Base-by-base conservation (phyloP, 371 early-diverging fungal species). In the Rhizopus delemar region DNA sequence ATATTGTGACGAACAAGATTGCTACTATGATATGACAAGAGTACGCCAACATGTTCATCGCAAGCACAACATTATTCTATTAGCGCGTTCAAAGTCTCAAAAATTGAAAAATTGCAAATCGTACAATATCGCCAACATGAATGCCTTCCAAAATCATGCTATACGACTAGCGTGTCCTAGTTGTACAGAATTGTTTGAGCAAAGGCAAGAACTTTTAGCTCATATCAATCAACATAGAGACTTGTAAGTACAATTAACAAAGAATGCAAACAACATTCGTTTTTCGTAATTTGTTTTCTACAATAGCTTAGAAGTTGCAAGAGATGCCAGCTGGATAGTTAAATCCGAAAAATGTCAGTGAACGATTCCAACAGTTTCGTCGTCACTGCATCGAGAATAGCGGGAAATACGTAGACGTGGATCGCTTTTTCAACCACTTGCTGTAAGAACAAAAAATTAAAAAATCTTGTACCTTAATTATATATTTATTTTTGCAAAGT, bases 31-130 rank as follows among this genome's bases (percentile, higher is more conserved):
- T 50, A 50, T 50, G 50, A 50, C 50, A 50, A 50, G 50, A 31
- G 50, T 50, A 50, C 50, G 50, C 50, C 50, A 50, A 29, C 50
- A 50, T 50, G 50, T 50, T 50, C 50, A 50, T 12, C 50, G 50
- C 16, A 50, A 50, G 50, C 50, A 50, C 50, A 31, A 50, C 31
- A 50, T 50, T 50, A 50, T 50, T 50, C 28, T 50, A 50, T 15
- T 50, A 31, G 8, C 50, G 50, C 50, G 50, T 50, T 50, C 50
- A 50, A 50, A 50, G 50, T 50, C 16, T 50, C 50, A 50, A 31
- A 50, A 50, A 50, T 3, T 50, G 28, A 50, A 50, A 50, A 50
- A 50, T 29, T 22, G 50, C 31, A 50, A 50, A 50, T 29, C 50
- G 11, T 50, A 50, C 29, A 50, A 31, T 31, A 31, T 22, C 28